Conservation (phyloP, 139 green algal genomes). For the Chlorella ohadii region DNA sequence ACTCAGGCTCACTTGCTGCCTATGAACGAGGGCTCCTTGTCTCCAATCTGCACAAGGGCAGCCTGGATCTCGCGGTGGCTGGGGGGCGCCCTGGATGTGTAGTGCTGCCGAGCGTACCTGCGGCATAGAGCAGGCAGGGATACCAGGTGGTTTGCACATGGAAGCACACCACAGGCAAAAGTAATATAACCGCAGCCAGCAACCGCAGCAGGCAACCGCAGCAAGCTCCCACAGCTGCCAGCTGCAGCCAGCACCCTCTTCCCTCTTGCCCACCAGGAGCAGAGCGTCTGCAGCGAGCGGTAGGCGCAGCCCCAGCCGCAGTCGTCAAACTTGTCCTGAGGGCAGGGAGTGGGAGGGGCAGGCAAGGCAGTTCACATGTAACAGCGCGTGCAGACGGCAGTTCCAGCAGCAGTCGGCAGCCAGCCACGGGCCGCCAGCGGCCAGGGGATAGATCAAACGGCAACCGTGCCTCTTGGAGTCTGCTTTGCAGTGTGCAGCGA, state of each 20-base stretch:
- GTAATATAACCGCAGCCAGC: too few relatives aligned
- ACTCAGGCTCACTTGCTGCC: slow-evolving; percentile 62
- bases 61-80: slow-evolving; percentile 86
- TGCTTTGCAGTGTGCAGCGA: too few relatives aligned
- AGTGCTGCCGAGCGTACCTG: slow-evolving; percentile 74
- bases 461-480: too few relatives aligned
- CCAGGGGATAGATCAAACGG: too few relatives aligned
- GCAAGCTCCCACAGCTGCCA: too few relatives aligned
- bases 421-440: too few relatives aligned
- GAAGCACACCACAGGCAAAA: too few relatives aligned
- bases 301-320: slow-evolving; percentile 97
- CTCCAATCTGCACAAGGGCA: slow-evolving; percentile 82
- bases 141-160: too few relatives aligned
- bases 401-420: background rate
- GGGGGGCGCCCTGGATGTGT: slow-evolving; percentile 77
- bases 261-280: slow-evolving; percentile 77
- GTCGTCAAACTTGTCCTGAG: slow-evolving; percentile 92
- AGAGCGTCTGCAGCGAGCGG: slow-evolving; percentile 94
- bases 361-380: background rate
- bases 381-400: too few relatives aligned
- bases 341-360: background rate
- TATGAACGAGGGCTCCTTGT: slow-evolving; percentile 87
- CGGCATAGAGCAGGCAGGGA: too few relatives aligned
- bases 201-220: too few relatives aligned
- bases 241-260: too few relatives aligned